These are phyloP conservation scores for Boletus rex-veris DNA, from an alignment of 768 basidiomycete species.

Conservation along the genomic window DNA sequence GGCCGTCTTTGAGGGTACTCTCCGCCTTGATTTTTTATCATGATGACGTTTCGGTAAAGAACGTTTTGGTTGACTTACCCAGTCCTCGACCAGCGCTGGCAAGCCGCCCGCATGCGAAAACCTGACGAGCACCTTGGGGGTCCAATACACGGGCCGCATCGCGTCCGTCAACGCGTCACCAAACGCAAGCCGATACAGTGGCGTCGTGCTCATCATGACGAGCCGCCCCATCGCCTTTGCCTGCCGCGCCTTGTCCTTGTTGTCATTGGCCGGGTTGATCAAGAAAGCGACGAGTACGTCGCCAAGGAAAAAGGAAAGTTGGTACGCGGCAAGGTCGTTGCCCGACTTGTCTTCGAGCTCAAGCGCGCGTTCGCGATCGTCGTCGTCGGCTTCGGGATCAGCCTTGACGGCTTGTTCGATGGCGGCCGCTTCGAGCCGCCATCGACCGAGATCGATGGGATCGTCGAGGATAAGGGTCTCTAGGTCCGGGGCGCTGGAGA, in stretches of 20 bases:
- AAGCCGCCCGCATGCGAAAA: neutral
- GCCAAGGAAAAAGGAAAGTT: neutral
- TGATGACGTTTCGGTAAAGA: neutral
- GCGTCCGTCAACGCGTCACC: neutral
- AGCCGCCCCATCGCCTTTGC: neutral
- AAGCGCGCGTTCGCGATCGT: neutral
- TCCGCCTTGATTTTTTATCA: neutral
- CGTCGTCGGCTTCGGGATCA: neutral
- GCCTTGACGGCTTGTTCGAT: neutral
- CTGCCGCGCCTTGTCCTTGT: neutral
- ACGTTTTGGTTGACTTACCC: neutral
- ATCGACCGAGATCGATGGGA: neutral
- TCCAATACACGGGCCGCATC: neutral
- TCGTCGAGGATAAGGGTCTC: neutral
- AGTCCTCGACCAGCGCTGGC: neutral
- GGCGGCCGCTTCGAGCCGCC: neutral
- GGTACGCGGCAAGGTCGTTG: neutral
- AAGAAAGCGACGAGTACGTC: neutral
- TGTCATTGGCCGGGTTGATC: neutral
- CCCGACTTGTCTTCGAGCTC: neutral
- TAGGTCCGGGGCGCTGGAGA: neutral
- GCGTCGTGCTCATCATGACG: neutral
- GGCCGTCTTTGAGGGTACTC: neutral
- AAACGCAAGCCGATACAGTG: neutral
- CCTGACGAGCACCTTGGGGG: neutral